A percentile compares a stretch with the other conserved stretches of the same genome.
phyloP scores from a whole-genome alignment of 148 eudicot species.

The Hydrangea macrophylla region DNA sequence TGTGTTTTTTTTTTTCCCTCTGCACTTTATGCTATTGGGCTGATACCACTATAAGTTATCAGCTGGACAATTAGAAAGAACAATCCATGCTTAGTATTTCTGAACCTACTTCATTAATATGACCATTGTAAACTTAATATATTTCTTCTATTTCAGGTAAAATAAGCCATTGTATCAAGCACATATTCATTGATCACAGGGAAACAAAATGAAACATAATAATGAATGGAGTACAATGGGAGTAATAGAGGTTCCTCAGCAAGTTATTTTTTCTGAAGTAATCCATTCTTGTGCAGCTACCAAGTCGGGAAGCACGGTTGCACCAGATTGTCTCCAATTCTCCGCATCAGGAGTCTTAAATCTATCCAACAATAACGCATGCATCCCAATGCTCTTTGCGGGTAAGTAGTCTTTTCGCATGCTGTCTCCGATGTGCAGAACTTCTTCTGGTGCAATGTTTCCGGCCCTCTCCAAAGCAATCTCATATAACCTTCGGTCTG shows the following conservation, averaged over 20 bases:
- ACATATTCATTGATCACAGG: no score
- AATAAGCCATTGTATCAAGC: no score
- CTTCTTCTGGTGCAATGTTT: slow-evolving; percentile 65
- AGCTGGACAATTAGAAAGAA: no score
- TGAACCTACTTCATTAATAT: not conserved
- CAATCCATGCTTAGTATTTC: not conserved
- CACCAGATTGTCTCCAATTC: slow-evolving; percentile 77
- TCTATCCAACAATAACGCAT: slow-evolving; percentile 78
- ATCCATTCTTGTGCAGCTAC: slow-evolving; percentile 61
- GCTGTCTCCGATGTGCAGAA: slow-evolving; percentile 92
- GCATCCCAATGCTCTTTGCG: slow-evolving; percentile 85
- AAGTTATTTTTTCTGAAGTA: slow-evolving; percentile 34
- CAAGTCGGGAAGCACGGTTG: slow-evolving; percentile 75
- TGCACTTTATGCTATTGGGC: no score
- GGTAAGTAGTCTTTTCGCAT: slow-evolving; percentile 84
- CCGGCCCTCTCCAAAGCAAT: slow-evolving; percentile 88
- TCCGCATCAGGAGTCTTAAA: slow-evolving; percentile 81
- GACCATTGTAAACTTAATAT: not conserved
- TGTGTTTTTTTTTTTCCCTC: no score
- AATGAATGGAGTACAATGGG: no score
- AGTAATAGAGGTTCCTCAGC: slow-evolving; percentile 11
- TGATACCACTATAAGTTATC: no score
- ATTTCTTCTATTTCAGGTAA: not conserved
- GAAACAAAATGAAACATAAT: no score
- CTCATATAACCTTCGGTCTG: slow-evolving; percentile 70